Conservation (phyloP, 208 protist genomes). For the Leishmania mexicana region DNA sequence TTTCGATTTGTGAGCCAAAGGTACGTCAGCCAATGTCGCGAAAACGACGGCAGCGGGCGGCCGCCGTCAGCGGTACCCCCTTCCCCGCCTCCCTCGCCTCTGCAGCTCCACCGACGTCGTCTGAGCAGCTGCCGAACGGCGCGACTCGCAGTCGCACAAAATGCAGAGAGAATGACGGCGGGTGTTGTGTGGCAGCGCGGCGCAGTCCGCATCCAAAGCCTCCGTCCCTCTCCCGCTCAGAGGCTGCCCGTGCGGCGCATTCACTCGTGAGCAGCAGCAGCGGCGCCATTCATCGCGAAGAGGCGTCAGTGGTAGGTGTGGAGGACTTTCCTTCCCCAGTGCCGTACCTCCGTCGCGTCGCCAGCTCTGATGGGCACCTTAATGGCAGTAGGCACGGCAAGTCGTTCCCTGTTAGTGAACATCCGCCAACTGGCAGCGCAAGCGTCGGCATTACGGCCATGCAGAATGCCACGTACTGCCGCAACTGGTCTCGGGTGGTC, state of each 20-base stretch:
- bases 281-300: background rate
- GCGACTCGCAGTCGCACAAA: background rate
- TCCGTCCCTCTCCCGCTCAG: background rate
- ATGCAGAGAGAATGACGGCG: background rate
- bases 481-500: slow-evolving; percentile 54
- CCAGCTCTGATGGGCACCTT: background rate
- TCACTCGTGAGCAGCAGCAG: background rate
- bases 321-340: background rate
- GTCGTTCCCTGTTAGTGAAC: background rate
- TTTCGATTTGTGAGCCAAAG: background rate
- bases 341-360: background rate
- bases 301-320: background rate
- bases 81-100: background rate
- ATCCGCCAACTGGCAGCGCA: too few species aligned
- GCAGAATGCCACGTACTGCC: slow-evolving; percentile 16
- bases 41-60: slow-evolving; percentile 1
- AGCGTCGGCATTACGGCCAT: background rate
- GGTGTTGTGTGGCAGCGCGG: background rate
- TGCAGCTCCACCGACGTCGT: background rate
- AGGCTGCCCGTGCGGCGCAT: background rate
- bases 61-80: background rate
- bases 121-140: background rate
- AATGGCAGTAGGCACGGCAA: too few species aligned
- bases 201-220: background rate
- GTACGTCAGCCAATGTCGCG: background rate